Percentiles rank a stretch among this genome's conserved stretches.
phyloP scores from a whole-genome alignment of 2,329 filamentous ascomycete species.

The Alternaria viburni region DNA sequence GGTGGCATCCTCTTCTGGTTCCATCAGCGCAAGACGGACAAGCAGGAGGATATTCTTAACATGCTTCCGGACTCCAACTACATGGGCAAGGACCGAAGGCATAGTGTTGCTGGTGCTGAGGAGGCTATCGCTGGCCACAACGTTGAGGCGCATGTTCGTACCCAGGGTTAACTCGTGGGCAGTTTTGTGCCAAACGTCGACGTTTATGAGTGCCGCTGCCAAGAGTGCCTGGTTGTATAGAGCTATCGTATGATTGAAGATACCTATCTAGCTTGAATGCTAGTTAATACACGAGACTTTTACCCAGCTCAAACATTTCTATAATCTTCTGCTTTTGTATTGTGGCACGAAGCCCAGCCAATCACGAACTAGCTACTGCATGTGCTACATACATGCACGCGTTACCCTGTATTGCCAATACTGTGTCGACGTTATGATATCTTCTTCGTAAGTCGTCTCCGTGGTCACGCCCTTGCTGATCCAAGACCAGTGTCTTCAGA shows the following conservation, averaged over 20 bases:
- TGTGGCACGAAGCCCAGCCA: too few relatives aligned
- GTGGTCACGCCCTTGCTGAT: too few relatives aligned
- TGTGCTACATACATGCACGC: too few relatives aligned
- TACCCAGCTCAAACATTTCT: too few relatives aligned
- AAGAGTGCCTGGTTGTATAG: not conserved
- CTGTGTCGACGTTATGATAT: too few relatives aligned
- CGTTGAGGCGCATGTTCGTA: not conserved
- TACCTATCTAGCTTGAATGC: not conserved
- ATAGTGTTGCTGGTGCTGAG: slow-evolving; percentile 25
- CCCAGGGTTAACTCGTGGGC: not conserved
- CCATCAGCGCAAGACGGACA: slow-evolving; percentile 69
- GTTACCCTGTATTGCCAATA: too few relatives aligned
- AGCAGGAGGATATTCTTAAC: slow-evolving; percentile 72
- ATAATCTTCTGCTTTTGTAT: too few relatives aligned
- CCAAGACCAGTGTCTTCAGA: too few relatives aligned
- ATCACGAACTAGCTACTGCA: too few relatives aligned
- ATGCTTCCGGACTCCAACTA: slow-evolving; percentile 56
- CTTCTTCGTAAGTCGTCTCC: too few relatives aligned
- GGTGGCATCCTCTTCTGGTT: slow-evolving; percentile 73
- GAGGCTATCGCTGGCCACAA: slow-evolving; percentile 13
- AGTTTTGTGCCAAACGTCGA: not conserved
- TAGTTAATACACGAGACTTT: too few relatives aligned
- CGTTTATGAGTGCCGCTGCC: not conserved
- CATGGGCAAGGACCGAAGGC: slow-evolving; percentile 37
- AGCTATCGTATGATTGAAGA: not conserved